Evolutionary conservation across 1,284 basidiomycete genomes (phyloP).

Genomic region (Tetrapyrgos nigripes): DNA sequence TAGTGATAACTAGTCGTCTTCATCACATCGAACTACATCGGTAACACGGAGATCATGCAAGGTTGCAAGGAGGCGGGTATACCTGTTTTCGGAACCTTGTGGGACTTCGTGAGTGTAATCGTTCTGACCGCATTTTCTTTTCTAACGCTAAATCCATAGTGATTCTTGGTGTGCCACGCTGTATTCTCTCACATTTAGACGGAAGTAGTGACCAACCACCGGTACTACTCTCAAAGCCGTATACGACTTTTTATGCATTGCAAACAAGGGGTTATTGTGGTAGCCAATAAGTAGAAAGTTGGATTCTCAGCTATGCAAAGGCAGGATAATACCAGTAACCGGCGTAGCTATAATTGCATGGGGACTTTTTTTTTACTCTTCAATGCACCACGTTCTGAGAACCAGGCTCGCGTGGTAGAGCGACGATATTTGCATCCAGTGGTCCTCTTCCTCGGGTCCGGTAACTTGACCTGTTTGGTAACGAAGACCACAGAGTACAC

Average conservation of each 20-base stretch:
- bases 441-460: neutral
- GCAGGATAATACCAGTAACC: neutral
- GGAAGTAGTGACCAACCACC: neutral
- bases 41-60: conserved; percentile 77
- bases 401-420: no score
- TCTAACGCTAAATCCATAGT: conserved; percentile 2
- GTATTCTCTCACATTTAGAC: neutral
- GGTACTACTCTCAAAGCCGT: neutral
- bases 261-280: neutral
- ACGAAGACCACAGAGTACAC: no score
- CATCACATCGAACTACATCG: conserved; percentile 78
- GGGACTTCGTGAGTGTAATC: conserved; percentile 66
- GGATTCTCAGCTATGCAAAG: neutral
- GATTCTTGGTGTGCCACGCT: conserved; percentile 11
- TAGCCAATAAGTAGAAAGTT: neutral
- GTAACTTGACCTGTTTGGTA: no score
- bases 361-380: neutral
- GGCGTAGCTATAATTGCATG: neutral
- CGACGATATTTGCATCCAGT: neutral
- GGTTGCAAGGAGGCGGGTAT: conserved; percentile 79
- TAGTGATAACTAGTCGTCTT: conserved; percentile 60
- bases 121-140: no score
- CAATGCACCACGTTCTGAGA: neutral
- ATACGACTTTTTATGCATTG: neutral
- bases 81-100: conserved; percentile 73